Conservation (phyloP, 805 yeast species). For the Teunomyces cretensis region DNA sequence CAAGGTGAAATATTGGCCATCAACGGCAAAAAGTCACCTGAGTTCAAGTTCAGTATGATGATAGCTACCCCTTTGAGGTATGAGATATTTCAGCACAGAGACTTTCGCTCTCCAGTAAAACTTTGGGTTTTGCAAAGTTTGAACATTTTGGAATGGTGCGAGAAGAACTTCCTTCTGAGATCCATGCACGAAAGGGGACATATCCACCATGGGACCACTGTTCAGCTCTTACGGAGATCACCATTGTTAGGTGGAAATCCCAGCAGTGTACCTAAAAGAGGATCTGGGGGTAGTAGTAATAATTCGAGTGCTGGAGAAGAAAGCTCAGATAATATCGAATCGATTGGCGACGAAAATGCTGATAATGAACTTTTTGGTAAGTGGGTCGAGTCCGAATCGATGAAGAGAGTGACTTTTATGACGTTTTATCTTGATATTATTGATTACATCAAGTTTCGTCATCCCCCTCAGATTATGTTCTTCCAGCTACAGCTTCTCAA, state of each 20-base stretch:
- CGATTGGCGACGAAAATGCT: constrained; percentile 16
- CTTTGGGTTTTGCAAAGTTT: constrained; percentile 77
- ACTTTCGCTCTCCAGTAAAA: constrained; percentile 73
- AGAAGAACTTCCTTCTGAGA: constrained; percentile 69
- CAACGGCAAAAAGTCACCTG: constrained; percentile 25
- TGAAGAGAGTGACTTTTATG: constrained; percentile 76
- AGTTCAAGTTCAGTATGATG: constrained; percentile 42
- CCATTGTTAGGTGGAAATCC: constrained; percentile 78
- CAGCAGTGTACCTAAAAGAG: constrained; percentile 24
- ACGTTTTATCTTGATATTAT: constrained; percentile 79
- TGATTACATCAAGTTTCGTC: constrained; percentile 78
- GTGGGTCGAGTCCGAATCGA: constrained; percentile 81
- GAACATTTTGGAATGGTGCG: constrained; percentile 73
- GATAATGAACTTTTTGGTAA: constrained; percentile 45
- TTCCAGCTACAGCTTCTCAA: constrained; percentile 40
- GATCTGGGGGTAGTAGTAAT: constrained; percentile 18
- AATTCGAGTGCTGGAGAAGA: constrained; percentile 36
- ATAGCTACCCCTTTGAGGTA: constrained; percentile 65
- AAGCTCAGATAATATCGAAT: constrained; percentile 25
- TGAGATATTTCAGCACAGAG: constrained; percentile 66
- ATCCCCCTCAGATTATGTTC: constrained; percentile 48
- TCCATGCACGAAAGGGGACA: constrained; percentile 78
- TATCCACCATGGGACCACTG: constrained; percentile 83
- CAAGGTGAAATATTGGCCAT: constrained; percentile 16
- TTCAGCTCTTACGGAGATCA: constrained; percentile 72